Percentiles rank a stretch among this genome's conserved stretches.
Evolutionary conservation across 2,329 filamentous ascomycete species (phyloP).

Genomic region (Ophiostoma quercus): DNA sequence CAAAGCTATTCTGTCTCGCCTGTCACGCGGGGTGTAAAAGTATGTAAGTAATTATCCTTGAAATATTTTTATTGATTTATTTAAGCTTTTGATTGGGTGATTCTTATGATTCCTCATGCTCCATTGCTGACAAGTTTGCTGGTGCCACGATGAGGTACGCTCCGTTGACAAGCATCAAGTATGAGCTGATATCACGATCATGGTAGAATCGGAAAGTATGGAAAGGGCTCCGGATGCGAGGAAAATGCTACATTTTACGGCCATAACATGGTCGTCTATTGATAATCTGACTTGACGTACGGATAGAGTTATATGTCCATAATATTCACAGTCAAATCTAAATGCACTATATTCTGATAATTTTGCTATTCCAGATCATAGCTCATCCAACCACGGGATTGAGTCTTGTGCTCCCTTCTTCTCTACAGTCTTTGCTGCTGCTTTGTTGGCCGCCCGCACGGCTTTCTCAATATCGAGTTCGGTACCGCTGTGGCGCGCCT

Average conservation of each 20-base stretch:
- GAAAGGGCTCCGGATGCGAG: background rate
- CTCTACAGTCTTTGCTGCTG: slow-evolving; percentile 61
- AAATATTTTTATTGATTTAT: too few relatives aligned
- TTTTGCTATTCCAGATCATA: slow-evolving; percentile 25
- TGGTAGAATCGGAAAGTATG: background rate
- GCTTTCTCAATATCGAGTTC: slow-evolving; percentile 54
- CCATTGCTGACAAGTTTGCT: background rate
- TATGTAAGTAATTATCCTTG: background rate
- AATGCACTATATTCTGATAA: background rate
- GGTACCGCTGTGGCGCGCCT: slow-evolving; percentile 29
- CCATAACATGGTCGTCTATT: background rate
- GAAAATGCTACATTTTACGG: background rate
- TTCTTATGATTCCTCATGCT: background rate
- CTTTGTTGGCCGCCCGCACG: slow-evolving; percentile 55
- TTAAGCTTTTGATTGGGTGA: background rate
- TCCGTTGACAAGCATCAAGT: background rate
- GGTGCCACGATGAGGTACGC: background rate
- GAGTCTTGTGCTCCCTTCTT: slow-evolving; percentile 59
- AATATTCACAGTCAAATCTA: too few relatives aligned
- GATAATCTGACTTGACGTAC: background rate
- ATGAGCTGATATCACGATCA: background rate
- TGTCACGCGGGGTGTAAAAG: background rate
- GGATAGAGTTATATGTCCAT: too few relatives aligned
- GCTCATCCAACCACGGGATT: slow-evolving; percentile 59
- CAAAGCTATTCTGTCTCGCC: background rate